Conservation (phyloP, 352 stramenopile genomes). For the Phytopythium vexans region DNA sequence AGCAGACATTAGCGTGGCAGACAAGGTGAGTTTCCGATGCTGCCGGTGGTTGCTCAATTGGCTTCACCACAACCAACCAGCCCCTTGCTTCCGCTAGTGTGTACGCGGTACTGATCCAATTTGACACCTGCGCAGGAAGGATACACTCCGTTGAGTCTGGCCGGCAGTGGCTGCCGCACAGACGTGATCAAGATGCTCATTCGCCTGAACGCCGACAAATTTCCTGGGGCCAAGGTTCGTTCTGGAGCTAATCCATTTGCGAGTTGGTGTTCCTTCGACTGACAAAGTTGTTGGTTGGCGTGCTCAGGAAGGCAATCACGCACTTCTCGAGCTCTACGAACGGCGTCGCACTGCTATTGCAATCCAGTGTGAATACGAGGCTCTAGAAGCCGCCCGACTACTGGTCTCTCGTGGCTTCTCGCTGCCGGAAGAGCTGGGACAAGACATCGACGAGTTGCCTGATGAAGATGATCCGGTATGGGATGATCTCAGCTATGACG, state of each 20-base stretch:
- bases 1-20: background rate
- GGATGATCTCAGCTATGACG: no score
- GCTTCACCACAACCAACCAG: no score
- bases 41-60: no score
- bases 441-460: no score
- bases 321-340: conserved; percentile 1
- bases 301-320: background rate
- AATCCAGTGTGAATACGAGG: conserved; percentile 15
- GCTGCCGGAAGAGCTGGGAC: no score
- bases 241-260: background rate
- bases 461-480: no score
- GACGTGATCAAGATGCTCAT: background rate
- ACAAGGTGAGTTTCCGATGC: background rate
- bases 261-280: background rate
- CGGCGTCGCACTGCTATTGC: conserved; percentile 13
- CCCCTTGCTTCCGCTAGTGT: no score
- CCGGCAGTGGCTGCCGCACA: background rate
- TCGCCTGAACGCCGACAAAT: background rate
- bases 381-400: conserved; percentile 7
- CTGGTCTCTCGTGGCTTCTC: no score
- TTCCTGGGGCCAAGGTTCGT: background rate
- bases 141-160: background rate
- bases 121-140: background rate
- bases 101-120: no score
- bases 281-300: background rate